Percentiles rank a stretch among this genome's conserved stretches.
Conservation (phyloP, 805 yeast genomes). For the Candida broadrunensis region DNA sequence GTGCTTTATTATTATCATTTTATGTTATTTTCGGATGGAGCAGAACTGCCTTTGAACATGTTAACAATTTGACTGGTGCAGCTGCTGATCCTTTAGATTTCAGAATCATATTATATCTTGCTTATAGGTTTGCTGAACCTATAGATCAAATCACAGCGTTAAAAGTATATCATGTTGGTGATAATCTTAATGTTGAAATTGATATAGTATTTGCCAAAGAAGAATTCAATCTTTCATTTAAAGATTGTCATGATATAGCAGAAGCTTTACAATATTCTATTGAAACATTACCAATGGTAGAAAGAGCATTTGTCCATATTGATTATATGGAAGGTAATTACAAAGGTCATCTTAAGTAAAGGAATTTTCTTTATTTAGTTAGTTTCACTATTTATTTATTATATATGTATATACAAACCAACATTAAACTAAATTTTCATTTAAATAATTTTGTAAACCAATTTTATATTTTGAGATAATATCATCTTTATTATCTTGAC, state of each 20-base stretch:
- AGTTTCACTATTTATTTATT: not conserved
- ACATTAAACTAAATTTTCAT: not conserved
- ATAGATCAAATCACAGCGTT: conserved; percentile 63
- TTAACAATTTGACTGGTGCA: conserved; percentile 72
- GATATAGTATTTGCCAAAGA: conserved; percentile 54
- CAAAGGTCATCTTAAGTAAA: conserved; percentile 36
- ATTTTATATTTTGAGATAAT: conserved; percentile 26
- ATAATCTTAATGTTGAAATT: conserved; percentile 70
- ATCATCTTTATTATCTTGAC: conserved; percentile 24
- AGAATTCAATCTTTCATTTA: conserved; percentile 47
- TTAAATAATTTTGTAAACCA: conserved; percentile 13
- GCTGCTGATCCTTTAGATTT: conserved; percentile 61
- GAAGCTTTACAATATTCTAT: conserved; percentile 79
- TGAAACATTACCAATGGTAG: conserved; percentile 74
- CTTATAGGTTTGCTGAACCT: conserved; percentile 65
- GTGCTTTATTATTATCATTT: conserved; percentile 61
- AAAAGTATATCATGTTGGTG: conserved; percentile 78
- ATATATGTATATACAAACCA: not conserved
- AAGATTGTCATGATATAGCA: conserved; percentile 77
- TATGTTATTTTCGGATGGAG: conserved; percentile 68
- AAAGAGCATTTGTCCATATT: conserved; percentile 78
- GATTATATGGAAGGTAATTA: conserved; percentile 54
- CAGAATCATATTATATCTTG: conserved; percentile 64
- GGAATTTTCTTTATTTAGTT: not conserved
- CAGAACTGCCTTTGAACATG: conserved; percentile 64